Evolutionary conservation across 2,329 filamentous ascomycete genomes (phyloP).

Genomic region (Trichoderma sp.): DNA sequence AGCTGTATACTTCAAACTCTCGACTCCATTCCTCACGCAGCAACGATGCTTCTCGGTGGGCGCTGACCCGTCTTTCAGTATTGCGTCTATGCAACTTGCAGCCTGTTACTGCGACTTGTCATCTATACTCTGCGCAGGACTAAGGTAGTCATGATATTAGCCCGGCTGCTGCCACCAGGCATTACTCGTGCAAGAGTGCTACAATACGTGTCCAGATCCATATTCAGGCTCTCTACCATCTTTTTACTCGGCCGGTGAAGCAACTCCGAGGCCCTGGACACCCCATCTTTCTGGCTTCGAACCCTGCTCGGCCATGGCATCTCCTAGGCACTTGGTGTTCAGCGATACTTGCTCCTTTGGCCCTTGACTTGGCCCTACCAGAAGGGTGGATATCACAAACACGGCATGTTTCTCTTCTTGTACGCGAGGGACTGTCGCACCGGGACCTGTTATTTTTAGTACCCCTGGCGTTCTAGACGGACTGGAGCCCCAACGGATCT

Average conservation of each 20-base stretch:
- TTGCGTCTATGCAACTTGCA: not conserved
- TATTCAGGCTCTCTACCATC: not conserved
- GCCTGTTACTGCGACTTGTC: not conserved
- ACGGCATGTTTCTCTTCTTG: conserved; percentile 9
- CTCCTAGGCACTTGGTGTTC: not conserved
- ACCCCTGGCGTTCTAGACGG: not conserved
- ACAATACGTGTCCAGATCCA: not conserved
- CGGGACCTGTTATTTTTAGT: conserved; percentile 7
- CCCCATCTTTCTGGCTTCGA: not conserved
- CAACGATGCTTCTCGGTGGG: not conserved
- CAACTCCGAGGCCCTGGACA: not conserved
- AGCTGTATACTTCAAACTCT: conserved; percentile 9
- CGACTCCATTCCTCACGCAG: not conserved
- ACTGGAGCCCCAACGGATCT: not conserved
- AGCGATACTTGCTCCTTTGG: not conserved
- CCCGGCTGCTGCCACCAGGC: not conserved
- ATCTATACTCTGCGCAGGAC: not conserved
- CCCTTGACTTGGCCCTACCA: not conserved
- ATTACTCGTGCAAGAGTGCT: not conserved
- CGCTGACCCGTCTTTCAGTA: not conserved
- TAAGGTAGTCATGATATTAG: not conserved
- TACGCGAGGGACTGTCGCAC: conserved; percentile 16
- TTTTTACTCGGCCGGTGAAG: not conserved
- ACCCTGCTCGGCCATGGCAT: not conserved
- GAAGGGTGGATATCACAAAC: conserved; percentile 19